Conservation (phyloP, 129 eudicot species). For the Escallonia rubra region DNA sequence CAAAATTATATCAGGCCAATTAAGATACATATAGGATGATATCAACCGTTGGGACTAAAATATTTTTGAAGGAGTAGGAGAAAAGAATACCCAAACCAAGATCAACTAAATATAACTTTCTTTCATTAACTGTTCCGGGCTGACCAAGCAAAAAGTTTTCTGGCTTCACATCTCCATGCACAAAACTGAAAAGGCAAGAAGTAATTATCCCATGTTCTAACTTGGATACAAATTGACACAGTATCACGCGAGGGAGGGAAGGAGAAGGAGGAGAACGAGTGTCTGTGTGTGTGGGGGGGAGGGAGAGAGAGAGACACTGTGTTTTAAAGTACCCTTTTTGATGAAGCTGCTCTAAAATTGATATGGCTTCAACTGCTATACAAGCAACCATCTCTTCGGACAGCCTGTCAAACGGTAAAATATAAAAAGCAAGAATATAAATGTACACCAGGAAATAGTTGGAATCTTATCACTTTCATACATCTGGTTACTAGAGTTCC, state of each 20-base stretch:
- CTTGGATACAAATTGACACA: not conserved
- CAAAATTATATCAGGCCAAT: not conserved
- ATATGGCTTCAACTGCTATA: conserved; percentile 81
- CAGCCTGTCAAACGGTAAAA: conserved; percentile 35
- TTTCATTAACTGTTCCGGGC: conserved; percentile 76
- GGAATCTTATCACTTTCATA: conserved; percentile 15
- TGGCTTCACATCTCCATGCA: conserved; percentile 96
- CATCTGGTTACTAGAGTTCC: conserved; percentile 72
- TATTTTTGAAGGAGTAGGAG: not conserved
- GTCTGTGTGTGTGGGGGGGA: not conserved
- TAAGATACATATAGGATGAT: not conserved
- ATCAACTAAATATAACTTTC: conserved; percentile 78
- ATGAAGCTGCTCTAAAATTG: conserved; percentile 82
- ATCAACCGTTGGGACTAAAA: not conserved
- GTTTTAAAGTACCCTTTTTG: conserved; percentile 39
- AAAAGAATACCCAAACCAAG: conserved; percentile 69
- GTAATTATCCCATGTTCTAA: not conserved
- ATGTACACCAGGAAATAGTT: not conserved
- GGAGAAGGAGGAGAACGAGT: not conserved
- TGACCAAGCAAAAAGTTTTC: conserved; percentile 91
- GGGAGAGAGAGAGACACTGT: not conserved
- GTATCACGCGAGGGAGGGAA: no score
- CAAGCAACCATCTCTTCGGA: conserved; percentile 92
- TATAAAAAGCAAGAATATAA: not conserved
- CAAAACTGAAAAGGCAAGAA: conserved; percentile 45